These are phyloP conservation scores for Trypanosoma congolense DNA, from an alignment of 208 protist species.

Conservation along the genomic window DNA sequence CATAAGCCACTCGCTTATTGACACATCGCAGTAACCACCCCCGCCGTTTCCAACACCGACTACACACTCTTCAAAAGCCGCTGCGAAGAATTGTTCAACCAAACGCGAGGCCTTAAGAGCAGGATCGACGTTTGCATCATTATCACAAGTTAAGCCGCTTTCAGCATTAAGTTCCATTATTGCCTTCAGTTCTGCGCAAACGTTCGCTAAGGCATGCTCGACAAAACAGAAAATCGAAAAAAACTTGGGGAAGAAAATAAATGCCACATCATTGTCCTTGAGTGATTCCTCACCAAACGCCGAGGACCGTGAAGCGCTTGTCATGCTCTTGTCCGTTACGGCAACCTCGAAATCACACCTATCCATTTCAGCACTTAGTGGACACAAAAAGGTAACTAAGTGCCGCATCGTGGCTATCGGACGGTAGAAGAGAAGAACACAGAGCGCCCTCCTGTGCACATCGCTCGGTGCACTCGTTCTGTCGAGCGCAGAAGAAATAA, in stretches of 20 bases:
- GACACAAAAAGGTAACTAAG: conserved; percentile 23
- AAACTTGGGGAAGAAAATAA: conserved; percentile 37
- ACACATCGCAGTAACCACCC: not conserved
- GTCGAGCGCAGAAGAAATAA: conserved; percentile 19
- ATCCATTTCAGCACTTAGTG: conserved; percentile 10
- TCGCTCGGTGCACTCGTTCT: not conserved
- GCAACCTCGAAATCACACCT: conserved; percentile 26
- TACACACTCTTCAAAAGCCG: conserved; percentile 19
- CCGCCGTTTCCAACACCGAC: not conserved
- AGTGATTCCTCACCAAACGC: conserved; percentile 19
- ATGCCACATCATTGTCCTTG: conserved; percentile 12
- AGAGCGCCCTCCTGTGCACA: conserved; percentile 12
- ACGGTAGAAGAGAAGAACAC: conserved; percentile 27
- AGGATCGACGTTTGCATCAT: not conserved
- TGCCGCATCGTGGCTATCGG: conserved; percentile 33
- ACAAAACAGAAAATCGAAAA: conserved; percentile 27
- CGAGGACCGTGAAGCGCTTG: conserved; percentile 4
- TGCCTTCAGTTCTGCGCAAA: conserved; percentile 13
- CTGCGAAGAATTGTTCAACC: conserved; percentile 20
- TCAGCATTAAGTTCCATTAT: not conserved
- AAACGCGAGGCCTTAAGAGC: not conserved
- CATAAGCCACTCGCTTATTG: conserved; percentile 42
- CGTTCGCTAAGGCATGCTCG: conserved; percentile 29
- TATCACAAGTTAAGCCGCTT: no score
- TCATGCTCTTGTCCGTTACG: conserved; percentile 29